Base-by-base conservation (phyloP, 225 moss, liverwort and hornwort species). In the Bryoerythrophyllum caledonicum region DNA sequence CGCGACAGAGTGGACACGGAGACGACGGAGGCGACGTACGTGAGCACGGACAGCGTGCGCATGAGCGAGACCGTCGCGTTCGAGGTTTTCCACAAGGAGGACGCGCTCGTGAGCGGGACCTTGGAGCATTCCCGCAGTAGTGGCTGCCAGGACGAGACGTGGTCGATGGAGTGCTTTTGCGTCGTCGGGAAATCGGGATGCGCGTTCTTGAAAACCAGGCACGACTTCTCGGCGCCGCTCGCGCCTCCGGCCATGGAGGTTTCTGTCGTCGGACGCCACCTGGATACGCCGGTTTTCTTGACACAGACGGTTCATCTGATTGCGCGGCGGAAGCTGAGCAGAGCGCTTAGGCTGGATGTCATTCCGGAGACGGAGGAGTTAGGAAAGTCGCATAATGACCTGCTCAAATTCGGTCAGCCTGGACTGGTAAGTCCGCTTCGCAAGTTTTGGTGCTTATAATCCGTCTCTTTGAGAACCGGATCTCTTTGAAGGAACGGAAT, bases 351-450 rank as follows among this genome's bases (percentile, higher is more conserved):
- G 0, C 73, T 92, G 53, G 92, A 92, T 60, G 92, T 59, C 40
- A 92, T 92, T 65, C 86, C 88, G 2, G 92, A 92, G 79, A 89
- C 87, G 4, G 90, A 90, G 23, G 91, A 86, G 75, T 62, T 84
- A 5, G 87, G 86, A 12, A 88, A 83, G 73, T 64, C 58, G 37
- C 68, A 65, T 14, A 60, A 82, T 49, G 72, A 73, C 71, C 68
- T 75, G 68, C 76, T 82, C 52, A 63, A 74, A 20, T 75, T 81
- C 17, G 82, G 67, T 63, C 76, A 79, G 59, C 79, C 81, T 77
- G 79, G 70, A 60, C 67, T 84, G 74, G 87, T 87, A 63, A 82
- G 84, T 8, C 12, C 5, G 71, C 66, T 67, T 2, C n/a, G n/a
- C n/a, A n/a, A n/a, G n/a, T n/a, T n/a, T n/a, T n/a, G n/a, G n/a